Evolutionary conservation across 2,329 filamentous ascomycete species (phyloP).

Genomic region (Chlorencoelia australis): DNA sequence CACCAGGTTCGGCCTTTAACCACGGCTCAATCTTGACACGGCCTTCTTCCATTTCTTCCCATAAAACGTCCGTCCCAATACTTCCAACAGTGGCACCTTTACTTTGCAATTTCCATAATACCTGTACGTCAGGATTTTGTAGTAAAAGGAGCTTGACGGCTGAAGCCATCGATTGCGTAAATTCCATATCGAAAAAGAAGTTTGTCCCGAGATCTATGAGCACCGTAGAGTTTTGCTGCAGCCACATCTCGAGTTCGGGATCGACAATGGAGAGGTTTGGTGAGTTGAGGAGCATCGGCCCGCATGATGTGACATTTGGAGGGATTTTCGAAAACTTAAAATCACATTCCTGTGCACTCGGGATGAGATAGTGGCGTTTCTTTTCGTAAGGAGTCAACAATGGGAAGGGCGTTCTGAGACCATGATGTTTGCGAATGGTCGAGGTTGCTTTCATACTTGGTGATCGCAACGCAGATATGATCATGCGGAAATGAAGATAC

Average conservation of each 20-base stretch:
- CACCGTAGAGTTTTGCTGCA: conserved; percentile 33
- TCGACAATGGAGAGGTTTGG: conserved; percentile 30
- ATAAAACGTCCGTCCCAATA: not conserved
- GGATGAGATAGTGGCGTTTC: conserved; percentile 21
- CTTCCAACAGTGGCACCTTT: conserved; percentile 3
- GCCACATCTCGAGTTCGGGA: conserved; percentile 34
- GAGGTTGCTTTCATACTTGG: conserved; percentile 16
- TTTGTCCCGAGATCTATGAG: conserved; percentile 39
- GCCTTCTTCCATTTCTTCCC: conserved; percentile 10
- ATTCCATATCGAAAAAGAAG: conserved; percentile 11
- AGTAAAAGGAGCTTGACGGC: conserved; percentile 31
- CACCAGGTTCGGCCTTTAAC: conserved; percentile 31
- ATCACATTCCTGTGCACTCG: conserved; percentile 17
- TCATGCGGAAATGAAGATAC: conserved; percentile 27
- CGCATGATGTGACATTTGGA: conserved; percentile 35
- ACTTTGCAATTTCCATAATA: conserved; percentile 30
- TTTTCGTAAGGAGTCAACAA: conserved; percentile 24
- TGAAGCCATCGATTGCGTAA: conserved; percentile 31
- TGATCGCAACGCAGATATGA: conserved; percentile 14
- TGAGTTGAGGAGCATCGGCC: conserved; percentile 34
- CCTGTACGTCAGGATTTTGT: conserved; percentile 17
- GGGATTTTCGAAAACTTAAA: conserved; percentile 33
- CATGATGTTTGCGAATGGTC: conserved; percentile 19
- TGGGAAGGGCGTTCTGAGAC: conserved; percentile 18
- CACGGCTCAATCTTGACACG: conserved; percentile 32